Evolutionary conservation across 1,139 yeast species (phyloP).

Genomic region (Arxiozyma telluris): DNA sequence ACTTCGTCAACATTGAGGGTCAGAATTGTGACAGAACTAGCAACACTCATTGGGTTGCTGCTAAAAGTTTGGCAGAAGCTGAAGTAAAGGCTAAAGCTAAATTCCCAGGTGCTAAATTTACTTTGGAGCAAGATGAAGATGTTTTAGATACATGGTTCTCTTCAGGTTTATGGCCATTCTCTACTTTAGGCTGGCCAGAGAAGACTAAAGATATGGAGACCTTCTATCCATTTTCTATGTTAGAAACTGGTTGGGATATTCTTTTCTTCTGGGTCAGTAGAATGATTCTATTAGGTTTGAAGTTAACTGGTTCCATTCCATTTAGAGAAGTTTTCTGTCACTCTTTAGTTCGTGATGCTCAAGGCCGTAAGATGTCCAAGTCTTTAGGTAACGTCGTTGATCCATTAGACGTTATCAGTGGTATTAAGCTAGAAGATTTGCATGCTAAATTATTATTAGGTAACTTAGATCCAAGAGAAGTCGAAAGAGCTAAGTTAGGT

Average conservation of each 20-base stretch:
- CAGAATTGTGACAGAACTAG: constrained; percentile 44
- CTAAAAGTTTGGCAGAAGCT: constrained; percentile 76
- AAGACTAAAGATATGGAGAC: constrained; percentile 62
- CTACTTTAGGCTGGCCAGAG: constrained; percentile 94
- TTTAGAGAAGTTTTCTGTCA: constrained; percentile 97
- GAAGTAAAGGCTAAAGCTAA: constrained; percentile 64
- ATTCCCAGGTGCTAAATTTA: constrained; percentile 62
- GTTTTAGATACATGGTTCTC: constrained; percentile 98
- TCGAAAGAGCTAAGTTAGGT: constrained; percentile 79
- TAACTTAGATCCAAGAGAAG: constrained; percentile 83
- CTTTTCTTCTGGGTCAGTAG: constrained; percentile 97
- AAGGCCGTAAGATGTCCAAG: constrained; percentile 98
- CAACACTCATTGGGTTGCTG: constrained; percentile 85
- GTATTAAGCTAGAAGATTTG: constrained; percentile 70
- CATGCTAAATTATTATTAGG: constrained; percentile 73
- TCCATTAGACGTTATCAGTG: constrained; percentile 87
- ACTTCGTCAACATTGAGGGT: constrained; percentile 76
- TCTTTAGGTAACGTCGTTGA: constrained; percentile 94
- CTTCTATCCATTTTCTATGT: constrained; percentile 84
- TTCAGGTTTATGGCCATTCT: constrained; percentile 96
- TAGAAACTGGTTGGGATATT: constrained; percentile 99
- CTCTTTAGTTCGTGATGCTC: constrained; percentile 96
- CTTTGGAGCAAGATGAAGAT: constrained; percentile 91
- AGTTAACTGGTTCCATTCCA: constrained; percentile 85
- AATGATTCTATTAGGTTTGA: constrained; percentile 86